These are phyloP conservation scores for Cyclotella baltica DNA, from an alignment of 108 stramenopile genomes.

Conservation along the genomic window DNA sequence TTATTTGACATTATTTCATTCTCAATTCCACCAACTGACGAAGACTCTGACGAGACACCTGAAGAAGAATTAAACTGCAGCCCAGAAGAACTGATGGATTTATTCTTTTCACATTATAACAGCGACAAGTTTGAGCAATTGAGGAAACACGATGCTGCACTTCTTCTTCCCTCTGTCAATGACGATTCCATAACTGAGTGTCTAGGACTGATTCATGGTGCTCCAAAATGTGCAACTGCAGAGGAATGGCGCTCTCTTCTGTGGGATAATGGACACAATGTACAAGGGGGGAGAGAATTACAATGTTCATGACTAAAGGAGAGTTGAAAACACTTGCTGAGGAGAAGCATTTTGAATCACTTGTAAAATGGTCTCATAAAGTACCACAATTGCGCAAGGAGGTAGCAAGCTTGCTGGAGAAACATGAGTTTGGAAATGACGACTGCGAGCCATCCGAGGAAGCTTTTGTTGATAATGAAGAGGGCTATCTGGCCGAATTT, in stretches of 20 bases:
- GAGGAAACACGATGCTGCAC: no score
- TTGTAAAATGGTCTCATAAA: background rate
- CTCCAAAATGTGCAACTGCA: no score
- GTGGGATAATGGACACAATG: background rate
- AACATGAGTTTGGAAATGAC: background rate
- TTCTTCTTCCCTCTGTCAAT: no score
- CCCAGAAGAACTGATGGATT: no score
- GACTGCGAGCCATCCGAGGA: background rate
- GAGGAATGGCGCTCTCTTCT: no score
- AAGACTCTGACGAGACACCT: no score
- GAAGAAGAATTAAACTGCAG: no score
- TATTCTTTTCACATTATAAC: no score
- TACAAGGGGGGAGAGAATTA: background rate
- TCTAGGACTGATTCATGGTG: background rate
- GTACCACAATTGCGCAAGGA: background rate
- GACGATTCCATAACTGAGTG: background rate
- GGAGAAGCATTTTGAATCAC: background rate
- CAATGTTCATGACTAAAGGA: conserved; percentile 1
- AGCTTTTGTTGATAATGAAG: background rate
- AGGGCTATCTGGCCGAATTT: background rate
- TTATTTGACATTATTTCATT: no score
- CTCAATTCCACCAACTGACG: no score
- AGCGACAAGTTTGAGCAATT: no score
- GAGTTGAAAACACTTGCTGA: background rate
- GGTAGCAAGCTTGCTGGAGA: background rate